Evolutionary conservation across 768 basidiomycete species (phyloP).

Genomic region (Tricholoma matsutake): DNA sequence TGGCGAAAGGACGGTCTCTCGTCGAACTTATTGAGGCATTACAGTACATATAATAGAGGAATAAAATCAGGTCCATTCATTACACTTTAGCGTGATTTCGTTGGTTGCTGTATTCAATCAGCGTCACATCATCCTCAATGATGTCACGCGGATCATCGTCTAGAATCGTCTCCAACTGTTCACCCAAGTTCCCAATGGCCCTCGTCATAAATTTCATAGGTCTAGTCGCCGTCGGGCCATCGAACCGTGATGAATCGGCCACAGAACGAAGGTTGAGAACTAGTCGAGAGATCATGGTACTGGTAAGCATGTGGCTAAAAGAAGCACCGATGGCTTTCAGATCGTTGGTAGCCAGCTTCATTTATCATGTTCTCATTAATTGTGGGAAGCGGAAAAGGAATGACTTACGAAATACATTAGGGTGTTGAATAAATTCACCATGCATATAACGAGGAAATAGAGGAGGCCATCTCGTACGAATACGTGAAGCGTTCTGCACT

Average conservation of each 20-base stretch:
- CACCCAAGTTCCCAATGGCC: background rate
- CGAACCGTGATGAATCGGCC: too few species aligned
- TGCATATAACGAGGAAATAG: constrained; percentile 27
- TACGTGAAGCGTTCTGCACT: constrained; percentile 18
- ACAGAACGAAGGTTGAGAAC: constrained; percentile 27
- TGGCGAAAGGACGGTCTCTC: too few species aligned
- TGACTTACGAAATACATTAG: constrained; percentile 25
- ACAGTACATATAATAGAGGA: too few species aligned
- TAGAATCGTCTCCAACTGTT: too few species aligned
- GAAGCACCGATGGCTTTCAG: constrained; percentile 30
- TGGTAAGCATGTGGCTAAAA: constrained; percentile 28
- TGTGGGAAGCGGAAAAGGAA: background rate
- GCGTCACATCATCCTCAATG: too few species aligned
- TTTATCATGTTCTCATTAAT: background rate
- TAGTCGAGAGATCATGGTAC: constrained; percentile 27
- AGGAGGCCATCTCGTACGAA: constrained; percentile 26
- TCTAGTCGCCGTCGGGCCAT: too few species aligned
- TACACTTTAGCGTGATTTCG: too few species aligned
- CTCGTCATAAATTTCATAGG: background rate
- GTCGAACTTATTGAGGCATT: too few species aligned
- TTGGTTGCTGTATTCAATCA: too few species aligned
- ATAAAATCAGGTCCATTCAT: too few species aligned
- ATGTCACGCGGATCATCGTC: too few species aligned
- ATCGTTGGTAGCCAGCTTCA: constrained; percentile 20
- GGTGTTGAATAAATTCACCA: constrained; percentile 24